Evolutionary conservation across 257 asterid genomes (phyloP).

Genomic region (Solanum bulbocastanum): DNA sequence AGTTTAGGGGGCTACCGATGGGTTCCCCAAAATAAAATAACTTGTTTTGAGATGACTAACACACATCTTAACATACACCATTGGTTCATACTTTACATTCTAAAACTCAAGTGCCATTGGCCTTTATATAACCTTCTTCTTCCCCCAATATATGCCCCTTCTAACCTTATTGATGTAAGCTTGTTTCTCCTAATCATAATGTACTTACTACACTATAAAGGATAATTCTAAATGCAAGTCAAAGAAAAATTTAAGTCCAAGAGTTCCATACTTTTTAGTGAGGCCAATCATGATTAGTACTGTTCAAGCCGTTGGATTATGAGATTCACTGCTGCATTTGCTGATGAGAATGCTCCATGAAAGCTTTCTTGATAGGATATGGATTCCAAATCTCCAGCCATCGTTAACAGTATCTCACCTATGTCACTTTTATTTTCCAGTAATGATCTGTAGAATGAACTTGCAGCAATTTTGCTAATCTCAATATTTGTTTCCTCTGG

Average conservation of each 20-base stretch:
- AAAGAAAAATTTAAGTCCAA: background rate
- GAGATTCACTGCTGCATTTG: constrained; percentile 82
- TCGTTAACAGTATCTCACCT: constrained; percentile 68
- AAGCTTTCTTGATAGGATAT: constrained; percentile 92
- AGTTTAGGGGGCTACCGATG: too few relatives aligned
- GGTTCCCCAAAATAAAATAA: too few relatives aligned
- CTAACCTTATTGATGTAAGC: background rate
- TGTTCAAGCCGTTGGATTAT: constrained; percentile 49
- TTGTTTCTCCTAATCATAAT: background rate
- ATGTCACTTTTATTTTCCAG: constrained; percentile 45
- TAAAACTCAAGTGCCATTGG: background rate
- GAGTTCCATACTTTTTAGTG: background rate
- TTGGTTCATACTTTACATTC: background rate
- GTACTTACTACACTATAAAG: background rate
- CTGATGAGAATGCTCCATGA: constrained; percentile 90
- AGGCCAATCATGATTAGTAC: constrained; percentile 3
- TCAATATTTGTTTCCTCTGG: constrained; percentile 74
- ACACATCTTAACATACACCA: background rate
- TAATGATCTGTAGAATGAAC: constrained; percentile 53
- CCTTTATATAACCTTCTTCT: too few relatives aligned
- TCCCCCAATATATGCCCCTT: background rate
- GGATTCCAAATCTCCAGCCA: constrained; percentile 70
- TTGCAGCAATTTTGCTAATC: constrained; percentile 66
- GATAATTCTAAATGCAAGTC: background rate
- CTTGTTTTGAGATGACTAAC: background rate